A percentile compares a stretch with the other conserved stretches of the same genome.
phyloP scores from a whole-genome alignment of 1,139 yeast species.

The Suhomyces bribrorum region DNA sequence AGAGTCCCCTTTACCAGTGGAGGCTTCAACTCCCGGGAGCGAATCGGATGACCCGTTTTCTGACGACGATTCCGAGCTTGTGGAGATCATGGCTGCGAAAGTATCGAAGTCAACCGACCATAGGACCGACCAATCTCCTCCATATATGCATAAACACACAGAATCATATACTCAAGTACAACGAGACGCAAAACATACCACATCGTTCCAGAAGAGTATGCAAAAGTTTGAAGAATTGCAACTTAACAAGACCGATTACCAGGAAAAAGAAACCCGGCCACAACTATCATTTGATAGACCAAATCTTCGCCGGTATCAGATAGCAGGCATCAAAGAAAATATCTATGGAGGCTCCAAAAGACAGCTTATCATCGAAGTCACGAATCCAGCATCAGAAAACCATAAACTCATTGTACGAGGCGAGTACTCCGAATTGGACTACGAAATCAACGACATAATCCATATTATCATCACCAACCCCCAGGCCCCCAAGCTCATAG shows the following conservation, averaged over 20 bases:
- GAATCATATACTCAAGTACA: slow-evolving; percentile 6
- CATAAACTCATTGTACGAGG: slow-evolving; percentile 49
- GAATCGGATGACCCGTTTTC: slow-evolving; percentile 32
- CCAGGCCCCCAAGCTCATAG: slow-evolving; percentile 44
- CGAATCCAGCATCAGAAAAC: slow-evolving; percentile 29
- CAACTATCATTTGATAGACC: slow-evolving; percentile 46
- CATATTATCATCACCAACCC: slow-evolving; percentile 57
- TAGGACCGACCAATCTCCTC: too few species aligned
- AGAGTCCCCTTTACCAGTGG: neutral
- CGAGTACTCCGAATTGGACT: slow-evolving; percentile 49
- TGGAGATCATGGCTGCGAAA: slow-evolving; percentile 5
- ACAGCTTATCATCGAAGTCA: slow-evolving; percentile 55
- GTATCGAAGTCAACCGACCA: slow-evolving; percentile 1
- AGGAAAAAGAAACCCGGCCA: slow-evolving; percentile 31
- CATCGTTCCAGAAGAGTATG: slow-evolving; percentile 31
- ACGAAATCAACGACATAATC: slow-evolving; percentile 53
- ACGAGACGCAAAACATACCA: slow-evolving; percentile 26
- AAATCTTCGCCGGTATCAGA: slow-evolving; percentile 53
- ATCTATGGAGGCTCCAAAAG: slow-evolving; percentile 27
- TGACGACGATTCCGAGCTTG: slow-evolving; percentile 26
- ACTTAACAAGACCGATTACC: slow-evolving; percentile 8
- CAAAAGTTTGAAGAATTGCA: slow-evolving; percentile 25
- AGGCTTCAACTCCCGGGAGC: neutral
- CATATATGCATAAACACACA: neutral
- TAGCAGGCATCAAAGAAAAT: slow-evolving; percentile 37